Percentiles rank a stretch among this genome's conserved stretches.
Conservation (phyloP, 495 filamentous ascomycete species). For the Xylaria longipes region DNA sequence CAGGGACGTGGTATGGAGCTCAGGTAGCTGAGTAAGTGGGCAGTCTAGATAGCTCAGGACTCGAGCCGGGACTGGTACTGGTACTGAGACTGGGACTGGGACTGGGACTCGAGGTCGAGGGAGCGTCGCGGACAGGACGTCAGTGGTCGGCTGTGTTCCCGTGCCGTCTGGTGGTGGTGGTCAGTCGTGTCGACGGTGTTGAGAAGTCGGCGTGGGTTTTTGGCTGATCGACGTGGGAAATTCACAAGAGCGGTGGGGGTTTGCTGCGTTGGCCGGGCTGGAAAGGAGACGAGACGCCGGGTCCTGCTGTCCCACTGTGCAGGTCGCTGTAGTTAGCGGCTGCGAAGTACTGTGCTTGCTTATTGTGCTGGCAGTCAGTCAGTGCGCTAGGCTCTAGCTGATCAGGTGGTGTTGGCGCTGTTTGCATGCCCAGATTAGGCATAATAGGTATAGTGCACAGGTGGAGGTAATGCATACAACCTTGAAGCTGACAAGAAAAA, state of each 20-base stretch:
- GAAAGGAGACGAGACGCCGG: not conserved
- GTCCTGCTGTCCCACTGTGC: not conserved
- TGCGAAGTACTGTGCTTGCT: not conserved
- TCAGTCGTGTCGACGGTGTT: not conserved
- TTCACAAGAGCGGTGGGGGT: constrained; percentile 25
- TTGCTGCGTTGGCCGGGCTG: constrained; percentile 24
- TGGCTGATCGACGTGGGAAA: constrained; percentile 6
- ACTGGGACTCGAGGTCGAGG: not conserved
- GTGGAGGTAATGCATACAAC: not conserved
- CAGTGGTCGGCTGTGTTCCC: not conserved
- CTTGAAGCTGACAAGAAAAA: not conserved
- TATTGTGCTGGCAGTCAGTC: constrained; percentile 3
- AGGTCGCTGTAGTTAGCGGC: not conserved
- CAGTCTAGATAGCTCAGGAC: not conserved
- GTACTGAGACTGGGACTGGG: not conserved
- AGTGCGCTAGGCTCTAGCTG: constrained; percentile 4
- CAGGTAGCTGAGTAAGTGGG: not conserved
- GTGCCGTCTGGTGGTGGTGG: not conserved
- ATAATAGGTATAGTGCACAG: constrained; percentile 2
- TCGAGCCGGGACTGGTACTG: not conserved
- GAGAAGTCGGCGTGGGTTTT: constrained; percentile 16
- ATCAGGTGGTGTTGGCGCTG: not conserved
- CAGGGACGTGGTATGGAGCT: not conserved
- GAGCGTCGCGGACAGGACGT: not conserved
- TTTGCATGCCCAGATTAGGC: not conserved